A percentile compares a stretch with the other conserved stretches of the same genome.
Evolutionary conservation across 177 flowering plant species (phyloP).

Genomic region (Vitis hybrid): DNA sequence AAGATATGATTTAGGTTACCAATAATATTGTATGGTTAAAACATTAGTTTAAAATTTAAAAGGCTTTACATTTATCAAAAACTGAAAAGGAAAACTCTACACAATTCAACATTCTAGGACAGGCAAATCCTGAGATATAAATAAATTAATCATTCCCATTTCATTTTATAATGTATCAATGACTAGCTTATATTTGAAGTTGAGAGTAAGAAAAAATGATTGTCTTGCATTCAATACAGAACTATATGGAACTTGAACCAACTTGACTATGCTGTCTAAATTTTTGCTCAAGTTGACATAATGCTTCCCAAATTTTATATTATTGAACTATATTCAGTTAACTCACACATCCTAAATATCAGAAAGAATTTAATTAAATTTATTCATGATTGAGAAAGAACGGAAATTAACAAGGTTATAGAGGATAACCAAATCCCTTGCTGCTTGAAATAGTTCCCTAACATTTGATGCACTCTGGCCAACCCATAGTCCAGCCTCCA

Average conservation of each 20-base stretch:
- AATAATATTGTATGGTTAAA: too few relatives aligned
- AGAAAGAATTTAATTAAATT: not conserved
- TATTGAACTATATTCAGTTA: not conserved
- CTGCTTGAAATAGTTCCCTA: slow-evolving; percentile 92
- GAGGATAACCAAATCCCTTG: slow-evolving; percentile 81
- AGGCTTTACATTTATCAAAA: too few relatives aligned
- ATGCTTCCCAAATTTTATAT: not conserved
- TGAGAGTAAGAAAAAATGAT: not conserved
- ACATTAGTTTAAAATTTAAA: too few relatives aligned
- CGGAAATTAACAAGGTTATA: slow-evolving; percentile 9
- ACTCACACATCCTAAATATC: not conserved
- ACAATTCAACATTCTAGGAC: too few relatives aligned
- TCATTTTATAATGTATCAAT: not conserved
- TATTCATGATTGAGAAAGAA: slow-evolving; percentile 1
- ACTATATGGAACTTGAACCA: not conserved
- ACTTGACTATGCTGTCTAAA: too few relatives aligned
- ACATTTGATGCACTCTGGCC: slow-evolving; percentile 98
- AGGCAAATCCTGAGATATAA: too few relatives aligned
- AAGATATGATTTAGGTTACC: too few relatives aligned
- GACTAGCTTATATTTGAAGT: not conserved
- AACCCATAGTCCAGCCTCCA: slow-evolving; percentile 95
- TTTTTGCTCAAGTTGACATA: not conserved
- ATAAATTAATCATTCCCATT: too few relatives aligned
- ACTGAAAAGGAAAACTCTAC: too few relatives aligned
- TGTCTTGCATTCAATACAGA: not conserved